phyloP scores from a whole-genome alignment of 177 flowering plant genomes.

The Tripterygium wilfordii region DNA sequence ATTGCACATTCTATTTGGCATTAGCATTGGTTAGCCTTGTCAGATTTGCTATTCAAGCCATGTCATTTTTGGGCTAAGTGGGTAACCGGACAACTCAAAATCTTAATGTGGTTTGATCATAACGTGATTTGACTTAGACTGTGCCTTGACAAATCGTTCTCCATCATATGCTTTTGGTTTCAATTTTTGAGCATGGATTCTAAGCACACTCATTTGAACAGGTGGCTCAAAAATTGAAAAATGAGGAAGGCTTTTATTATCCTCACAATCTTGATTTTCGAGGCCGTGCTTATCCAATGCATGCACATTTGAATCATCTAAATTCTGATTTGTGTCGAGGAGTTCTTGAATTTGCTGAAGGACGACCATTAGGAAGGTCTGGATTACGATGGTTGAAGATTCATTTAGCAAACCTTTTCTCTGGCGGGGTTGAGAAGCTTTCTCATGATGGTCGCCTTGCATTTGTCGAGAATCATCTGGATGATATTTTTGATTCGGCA shows the following conservation, averaged over 20 bases:
- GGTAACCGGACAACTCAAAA: too few species aligned
- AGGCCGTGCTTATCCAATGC: slow-evolving; percentile 99
- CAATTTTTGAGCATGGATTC: neutral
- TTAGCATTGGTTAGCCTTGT: too few species aligned
- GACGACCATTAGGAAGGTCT: slow-evolving; percentile 73
- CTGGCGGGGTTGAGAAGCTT: slow-evolving; percentile 86
- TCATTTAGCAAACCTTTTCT: slow-evolving; percentile 83
- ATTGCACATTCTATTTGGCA: too few species aligned
- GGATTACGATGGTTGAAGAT: slow-evolving; percentile 88
- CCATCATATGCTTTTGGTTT: neutral
- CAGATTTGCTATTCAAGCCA: too few species aligned
- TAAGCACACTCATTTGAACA: slow-evolving; percentile 19
- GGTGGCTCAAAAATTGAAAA: slow-evolving; percentile 90
- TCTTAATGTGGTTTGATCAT: too few species aligned
- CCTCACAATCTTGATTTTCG: slow-evolving; percentile 98
- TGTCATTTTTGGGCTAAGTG: too few species aligned
- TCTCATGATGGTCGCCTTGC: slow-evolving; percentile 74
- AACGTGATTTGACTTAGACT: too few species aligned
- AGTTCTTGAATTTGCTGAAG: slow-evolving; percentile 90
- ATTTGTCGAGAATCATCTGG: slow-evolving; percentile 78
- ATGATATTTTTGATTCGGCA: slow-evolving; percentile 84
- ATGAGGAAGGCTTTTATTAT: slow-evolving; percentile 92
- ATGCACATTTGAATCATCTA: slow-evolving; percentile 87
- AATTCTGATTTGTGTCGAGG: slow-evolving; percentile 96
- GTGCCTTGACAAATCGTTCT: too few species aligned